Percentiles rank a stretch among this genome's conserved stretches.
Evolutionary conservation across 1,139 yeast species (phyloP).

Genomic region (Blastobotrys raffinosifermentans): DNA sequence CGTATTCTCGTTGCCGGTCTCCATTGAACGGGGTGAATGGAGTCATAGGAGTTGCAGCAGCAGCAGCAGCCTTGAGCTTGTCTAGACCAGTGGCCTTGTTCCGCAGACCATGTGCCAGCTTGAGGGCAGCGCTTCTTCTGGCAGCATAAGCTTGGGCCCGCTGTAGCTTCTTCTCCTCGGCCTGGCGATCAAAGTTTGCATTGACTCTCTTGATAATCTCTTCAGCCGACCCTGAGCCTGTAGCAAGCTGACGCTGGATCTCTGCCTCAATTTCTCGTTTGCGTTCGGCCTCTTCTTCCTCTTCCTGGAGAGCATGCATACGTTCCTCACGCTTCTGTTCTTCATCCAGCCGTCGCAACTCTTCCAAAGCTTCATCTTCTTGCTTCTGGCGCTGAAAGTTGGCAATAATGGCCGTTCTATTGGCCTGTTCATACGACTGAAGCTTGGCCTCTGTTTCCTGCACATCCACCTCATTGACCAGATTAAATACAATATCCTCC

Average conservation of each 20-base stretch:
- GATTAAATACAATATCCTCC: conserved; percentile 73
- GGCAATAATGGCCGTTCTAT: conserved; percentile 69
- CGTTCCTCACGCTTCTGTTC: conserved; percentile 40
- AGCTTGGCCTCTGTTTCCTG: conserved; percentile 68
- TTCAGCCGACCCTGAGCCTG: conserved; percentile 44
- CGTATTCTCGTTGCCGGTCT: conserved; percentile 58
- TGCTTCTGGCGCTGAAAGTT: conserved; percentile 66
- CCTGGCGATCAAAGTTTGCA: conserved; percentile 1
- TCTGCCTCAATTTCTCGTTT: conserved; percentile 58
- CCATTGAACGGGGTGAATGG: conserved; percentile 97
- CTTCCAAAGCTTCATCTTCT: conserved; percentile 58
- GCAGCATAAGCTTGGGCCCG: conserved; percentile 38
- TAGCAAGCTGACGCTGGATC: conserved; percentile 58
- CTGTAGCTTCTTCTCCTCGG: conserved; percentile 32
- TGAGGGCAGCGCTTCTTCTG: conserved; percentile 29
- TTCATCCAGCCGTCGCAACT: conserved; percentile 65
- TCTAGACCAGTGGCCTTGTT: not conserved
- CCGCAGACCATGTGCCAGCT: conserved; percentile 34
- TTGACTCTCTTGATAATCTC: conserved; percentile 44
- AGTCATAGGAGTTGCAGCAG: conserved; percentile 32
- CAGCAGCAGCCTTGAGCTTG: conserved; percentile 61
- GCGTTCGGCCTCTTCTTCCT: conserved; percentile 33
- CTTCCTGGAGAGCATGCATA: conserved; percentile 19
- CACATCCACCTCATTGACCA: conserved; percentile 63
- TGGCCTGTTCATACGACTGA: conserved; percentile 65